A percentile compares a stretch with the other conserved stretches of the same genome.
phyloP scores from a whole-genome alignment of 169 alveolate species.

The Plasmodium malariae region DNA sequence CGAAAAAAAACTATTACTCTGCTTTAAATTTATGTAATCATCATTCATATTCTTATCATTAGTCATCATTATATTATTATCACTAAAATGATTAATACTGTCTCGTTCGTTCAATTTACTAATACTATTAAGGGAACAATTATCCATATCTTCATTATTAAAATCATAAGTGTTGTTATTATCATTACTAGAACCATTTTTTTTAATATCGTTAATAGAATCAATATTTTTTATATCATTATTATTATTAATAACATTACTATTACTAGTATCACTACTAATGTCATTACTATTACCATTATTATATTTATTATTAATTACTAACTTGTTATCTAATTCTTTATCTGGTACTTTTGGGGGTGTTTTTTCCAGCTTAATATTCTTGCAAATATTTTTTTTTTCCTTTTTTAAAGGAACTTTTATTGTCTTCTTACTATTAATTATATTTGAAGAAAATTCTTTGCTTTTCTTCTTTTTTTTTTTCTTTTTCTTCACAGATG shows the following conservation, averaged over 20 bases:
- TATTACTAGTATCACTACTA: too few species aligned
- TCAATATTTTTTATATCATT: too few species aligned
- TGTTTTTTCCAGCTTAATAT: background rate
- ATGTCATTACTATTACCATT: background rate
- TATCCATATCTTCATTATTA: background rate
- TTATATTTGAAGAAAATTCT: background rate
- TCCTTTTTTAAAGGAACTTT: conserved; percentile 15
- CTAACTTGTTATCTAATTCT: background rate
- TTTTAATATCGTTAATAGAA: too few species aligned
- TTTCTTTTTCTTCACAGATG: conserved; percentile 7
- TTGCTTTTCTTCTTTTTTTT: conserved; percentile 11
- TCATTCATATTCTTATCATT: background rate
- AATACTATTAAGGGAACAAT: background rate
- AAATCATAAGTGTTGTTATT: background rate
- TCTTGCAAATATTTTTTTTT: conserved; percentile 5
- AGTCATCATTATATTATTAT: conserved; percentile 1
- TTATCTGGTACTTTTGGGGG: conserved; percentile 8
- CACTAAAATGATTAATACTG: background rate
- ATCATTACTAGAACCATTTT: too few species aligned
- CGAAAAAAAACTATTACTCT: conserved; percentile 8
- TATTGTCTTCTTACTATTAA: conserved; percentile 13
- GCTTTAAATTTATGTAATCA: conserved; percentile 10
- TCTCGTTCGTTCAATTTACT: background rate
- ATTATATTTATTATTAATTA: background rate
- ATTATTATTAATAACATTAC: too few species aligned